Conservation (phyloP, 2,329 filamentous ascomycete genomes). For the Sphaceloma murrayae region DNA sequence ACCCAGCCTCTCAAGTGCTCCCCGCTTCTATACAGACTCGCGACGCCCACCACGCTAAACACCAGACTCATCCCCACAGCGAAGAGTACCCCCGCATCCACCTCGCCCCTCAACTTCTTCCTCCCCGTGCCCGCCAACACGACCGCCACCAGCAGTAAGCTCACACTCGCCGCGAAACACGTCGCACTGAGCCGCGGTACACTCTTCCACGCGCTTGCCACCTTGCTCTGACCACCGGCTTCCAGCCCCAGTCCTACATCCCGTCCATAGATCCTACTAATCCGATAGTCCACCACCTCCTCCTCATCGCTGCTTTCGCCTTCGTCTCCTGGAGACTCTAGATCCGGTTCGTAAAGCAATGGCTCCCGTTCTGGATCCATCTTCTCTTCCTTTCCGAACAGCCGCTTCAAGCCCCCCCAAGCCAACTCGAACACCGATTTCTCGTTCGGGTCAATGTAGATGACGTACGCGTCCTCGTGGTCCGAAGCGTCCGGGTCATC, state of each 20-base stretch:
- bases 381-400: slow-evolving; percentile 27
- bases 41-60: slow-evolving; percentile 51
- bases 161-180: slow-evolving; percentile 49
- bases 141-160: slow-evolving; percentile 55
- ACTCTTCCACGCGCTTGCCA: neutral
- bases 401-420: slow-evolving; percentile 41
- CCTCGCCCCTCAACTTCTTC: slow-evolving; percentile 58
- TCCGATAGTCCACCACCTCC: slow-evolving; percentile 7
- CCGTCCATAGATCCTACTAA: slow-evolving; percentile 6
- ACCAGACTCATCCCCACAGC: slow-evolving; percentile 59
- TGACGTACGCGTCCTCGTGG: slow-evolving; percentile 52
- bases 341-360: slow-evolving; percentile 18
- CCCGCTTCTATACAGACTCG: slow-evolving; percentile 46
- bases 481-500: slow-evolving; percentile 66
- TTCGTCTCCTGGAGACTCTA: slow-evolving; percentile 20
- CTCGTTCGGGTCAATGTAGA: slow-evolving; percentile 65
- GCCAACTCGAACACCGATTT: slow-evolving; percentile 55
- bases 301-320: slow-evolving; percentile 28
- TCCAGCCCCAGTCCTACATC: neutral
- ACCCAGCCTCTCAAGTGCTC: slow-evolving; percentile 38
- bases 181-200: slow-evolving; percentile 36
- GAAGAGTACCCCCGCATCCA: slow-evolving; percentile 62
- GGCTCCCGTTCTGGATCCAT: slow-evolving; percentile 23
- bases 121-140: slow-evolving; percentile 59
- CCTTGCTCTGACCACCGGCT: neutral